A percentile compares a stretch with the other conserved stretches of the same genome.
Evolutionary conservation across 192 early-diverging fungal genomes (phyloP).

Genomic region (Phlyctochytrium bullatum): DNA sequence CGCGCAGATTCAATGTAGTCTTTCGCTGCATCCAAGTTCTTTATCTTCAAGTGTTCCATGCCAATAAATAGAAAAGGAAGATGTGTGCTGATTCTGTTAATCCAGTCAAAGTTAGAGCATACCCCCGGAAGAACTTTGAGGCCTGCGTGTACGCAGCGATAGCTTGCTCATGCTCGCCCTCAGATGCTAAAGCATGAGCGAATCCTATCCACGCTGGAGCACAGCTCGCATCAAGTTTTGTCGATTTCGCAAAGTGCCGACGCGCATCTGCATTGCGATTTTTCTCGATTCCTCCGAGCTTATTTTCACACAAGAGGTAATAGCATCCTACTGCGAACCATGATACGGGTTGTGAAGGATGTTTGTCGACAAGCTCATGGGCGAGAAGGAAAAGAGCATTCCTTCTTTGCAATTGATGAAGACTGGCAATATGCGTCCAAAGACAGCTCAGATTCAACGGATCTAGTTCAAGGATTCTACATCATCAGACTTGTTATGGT

Average conservation of each 20-base stretch:
- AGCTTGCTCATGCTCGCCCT: slow-evolving; percentile 74
- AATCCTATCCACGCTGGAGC: slow-evolving; percentile 76
- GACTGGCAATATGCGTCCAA: slow-evolving; percentile 63
- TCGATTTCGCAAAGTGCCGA: slow-evolving; percentile 65
- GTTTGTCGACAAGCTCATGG: slow-evolving; percentile 67
- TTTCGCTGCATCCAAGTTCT: slow-evolving; percentile 55
- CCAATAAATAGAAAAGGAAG: slow-evolving; percentile 71
- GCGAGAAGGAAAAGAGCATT: slow-evolving; percentile 71
- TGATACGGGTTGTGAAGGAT: slow-evolving; percentile 54
- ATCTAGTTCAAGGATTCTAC: slow-evolving; percentile 61
- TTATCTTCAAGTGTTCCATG: slow-evolving; percentile 67
- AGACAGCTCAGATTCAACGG: slow-evolving; percentile 57
- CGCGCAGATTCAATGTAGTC: slow-evolving; percentile 57
- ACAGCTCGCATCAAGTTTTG: slow-evolving; percentile 58
- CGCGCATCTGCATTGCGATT: slow-evolving; percentile 61
- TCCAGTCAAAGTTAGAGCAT: slow-evolving; percentile 5
- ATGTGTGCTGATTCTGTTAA: slow-evolving; percentile 55
- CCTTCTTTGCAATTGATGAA: slow-evolving; percentile 59
- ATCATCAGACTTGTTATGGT: neutral
- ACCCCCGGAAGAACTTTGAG: slow-evolving; percentile 66
- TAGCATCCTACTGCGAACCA: slow-evolving; percentile 84
- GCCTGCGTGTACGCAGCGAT: slow-evolving; percentile 70
- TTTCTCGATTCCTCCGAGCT: slow-evolving; percentile 28
- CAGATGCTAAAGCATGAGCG: slow-evolving; percentile 73
- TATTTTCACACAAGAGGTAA: slow-evolving; percentile 41